phyloP scores from a whole-genome alignment of 139 green algal genomes.

The Chlorella vulgaris region DNA sequence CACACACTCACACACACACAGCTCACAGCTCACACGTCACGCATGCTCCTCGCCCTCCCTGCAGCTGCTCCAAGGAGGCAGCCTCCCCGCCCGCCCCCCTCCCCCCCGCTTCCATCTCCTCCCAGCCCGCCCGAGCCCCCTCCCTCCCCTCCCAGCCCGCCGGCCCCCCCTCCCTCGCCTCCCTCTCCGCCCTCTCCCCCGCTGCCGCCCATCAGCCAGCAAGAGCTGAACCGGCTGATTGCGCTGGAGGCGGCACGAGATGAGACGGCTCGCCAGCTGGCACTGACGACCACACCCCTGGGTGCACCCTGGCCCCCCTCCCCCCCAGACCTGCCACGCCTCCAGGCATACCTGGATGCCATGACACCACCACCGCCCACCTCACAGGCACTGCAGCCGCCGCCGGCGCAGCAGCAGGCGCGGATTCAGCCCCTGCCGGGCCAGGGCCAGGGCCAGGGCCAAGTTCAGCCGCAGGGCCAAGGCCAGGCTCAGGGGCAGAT shows the following conservation, averaged over 20 bases:
- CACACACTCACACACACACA: too few species aligned
- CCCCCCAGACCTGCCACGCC: background rate
- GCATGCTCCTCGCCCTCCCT: too few species aligned
- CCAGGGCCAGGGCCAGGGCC: too few species aligned
- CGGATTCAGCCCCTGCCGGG: background rate
- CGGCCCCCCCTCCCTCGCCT: background rate
- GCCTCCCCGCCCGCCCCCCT: background rate
- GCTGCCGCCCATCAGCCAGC: background rate
- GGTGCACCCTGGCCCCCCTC: background rate
- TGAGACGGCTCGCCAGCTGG: background rate
- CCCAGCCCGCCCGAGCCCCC: background rate
- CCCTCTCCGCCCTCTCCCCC: background rate
- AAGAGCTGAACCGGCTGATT: slow-evolving; percentile 1
- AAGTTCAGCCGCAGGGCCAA: background rate
- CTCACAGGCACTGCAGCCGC: background rate
- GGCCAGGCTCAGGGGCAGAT: background rate
- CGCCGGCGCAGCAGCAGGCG: background rate
- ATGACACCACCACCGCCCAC: slow-evolving; percentile 16
- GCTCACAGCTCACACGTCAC: too few species aligned
- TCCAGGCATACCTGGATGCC: background rate
- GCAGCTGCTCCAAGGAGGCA: background rate
- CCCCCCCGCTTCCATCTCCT: background rate
- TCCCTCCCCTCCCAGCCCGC: background rate
- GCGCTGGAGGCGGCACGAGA: background rate
- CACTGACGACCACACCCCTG: background rate